phyloP scores from a whole-genome alignment of 108 stramenopile genomes.

The Conticribra guillardii region DNA sequence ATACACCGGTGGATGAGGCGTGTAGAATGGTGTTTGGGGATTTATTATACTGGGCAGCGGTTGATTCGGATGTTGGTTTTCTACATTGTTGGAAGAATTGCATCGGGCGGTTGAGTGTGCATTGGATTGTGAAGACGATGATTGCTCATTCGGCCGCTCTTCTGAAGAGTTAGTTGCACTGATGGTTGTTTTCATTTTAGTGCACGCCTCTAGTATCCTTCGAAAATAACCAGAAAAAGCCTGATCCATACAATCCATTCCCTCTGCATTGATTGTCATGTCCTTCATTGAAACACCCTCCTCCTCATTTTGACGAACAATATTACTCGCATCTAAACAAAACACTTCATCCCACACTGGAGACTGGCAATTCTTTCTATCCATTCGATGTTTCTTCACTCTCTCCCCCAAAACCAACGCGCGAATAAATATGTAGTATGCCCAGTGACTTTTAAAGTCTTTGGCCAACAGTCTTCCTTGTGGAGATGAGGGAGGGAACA shows the following conservation, averaged over 20 bases:
- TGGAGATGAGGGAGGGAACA: conserved; percentile 27
- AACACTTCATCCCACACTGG: conserved; percentile 59
- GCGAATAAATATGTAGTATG: conserved; percentile 58
- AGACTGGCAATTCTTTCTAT: conserved; percentile 23
- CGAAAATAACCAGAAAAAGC: neutral
- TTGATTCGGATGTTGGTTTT: neutral
- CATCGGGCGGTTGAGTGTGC: no score
- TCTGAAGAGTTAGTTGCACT: no score
- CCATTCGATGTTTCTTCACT: conserved; percentile 43
- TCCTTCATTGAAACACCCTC: no score
- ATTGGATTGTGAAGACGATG: no score
- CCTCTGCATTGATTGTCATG: no score
- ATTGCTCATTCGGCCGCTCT: no score
- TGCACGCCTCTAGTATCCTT: neutral
- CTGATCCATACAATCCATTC: no score
- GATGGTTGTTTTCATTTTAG: no score
- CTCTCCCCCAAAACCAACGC: conserved; percentile 56
- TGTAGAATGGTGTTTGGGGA: neutral
- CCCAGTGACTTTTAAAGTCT: conserved; percentile 58
- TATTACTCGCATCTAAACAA: no score
- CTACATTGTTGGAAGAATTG: no score
- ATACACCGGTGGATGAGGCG: conserved; percentile 38
- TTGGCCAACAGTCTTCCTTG: conserved; percentile 36
- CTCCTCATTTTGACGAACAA: no score
- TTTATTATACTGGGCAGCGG: neutral